These are phyloP conservation scores for Tricholoma furcatifolium DNA, from an alignment of 768 basidiomycete genomes.

Conservation along the genomic window DNA sequence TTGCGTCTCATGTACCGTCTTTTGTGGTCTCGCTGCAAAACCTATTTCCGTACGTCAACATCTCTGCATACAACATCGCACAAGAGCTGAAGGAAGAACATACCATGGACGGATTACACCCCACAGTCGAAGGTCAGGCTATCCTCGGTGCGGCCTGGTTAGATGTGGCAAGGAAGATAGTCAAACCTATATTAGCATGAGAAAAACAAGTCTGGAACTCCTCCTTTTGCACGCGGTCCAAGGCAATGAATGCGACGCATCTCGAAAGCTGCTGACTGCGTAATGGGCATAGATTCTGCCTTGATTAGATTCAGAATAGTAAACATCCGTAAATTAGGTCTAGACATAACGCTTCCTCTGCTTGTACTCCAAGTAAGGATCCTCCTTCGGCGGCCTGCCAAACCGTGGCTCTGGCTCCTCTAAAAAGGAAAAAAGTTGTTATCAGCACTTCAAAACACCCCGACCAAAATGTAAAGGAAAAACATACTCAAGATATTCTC, in stretches of 20 bases:
- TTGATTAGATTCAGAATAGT: constrained; percentile 5
- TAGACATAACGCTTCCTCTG: constrained; percentile 45
- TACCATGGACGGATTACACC: constrained; percentile 14
- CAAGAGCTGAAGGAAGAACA: neutral
- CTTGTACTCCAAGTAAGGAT: constrained; percentile 57
- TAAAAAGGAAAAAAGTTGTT: constrained; percentile 19
- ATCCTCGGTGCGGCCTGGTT: constrained; percentile 8
- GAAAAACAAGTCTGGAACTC: too few relatives aligned
- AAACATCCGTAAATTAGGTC: constrained; percentile 21
- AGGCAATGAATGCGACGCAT: too few relatives aligned
- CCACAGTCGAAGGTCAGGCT: constrained; percentile 6
- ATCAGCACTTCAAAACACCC: constrained; percentile 5
- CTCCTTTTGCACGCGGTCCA: too few relatives aligned
- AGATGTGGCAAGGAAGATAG: neutral
- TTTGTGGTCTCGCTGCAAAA: neutral
- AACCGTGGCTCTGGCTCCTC: constrained; percentile 53
- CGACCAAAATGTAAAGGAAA: constrained; percentile 3
- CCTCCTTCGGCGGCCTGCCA: constrained; percentile 49
- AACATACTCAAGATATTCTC: constrained; percentile 63
- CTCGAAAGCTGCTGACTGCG: too few relatives aligned
- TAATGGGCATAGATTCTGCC: too few relatives aligned
- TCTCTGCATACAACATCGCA: constrained; percentile 2
- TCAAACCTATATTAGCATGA: neutral
- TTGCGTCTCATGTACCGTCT: neutral
- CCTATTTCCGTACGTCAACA: neutral